Percentiles rank a stretch among this genome's conserved stretches.
Conservation (phyloP, 1,284 basidiomycete genomes). For the Papiliotrema laurentii region DNA sequence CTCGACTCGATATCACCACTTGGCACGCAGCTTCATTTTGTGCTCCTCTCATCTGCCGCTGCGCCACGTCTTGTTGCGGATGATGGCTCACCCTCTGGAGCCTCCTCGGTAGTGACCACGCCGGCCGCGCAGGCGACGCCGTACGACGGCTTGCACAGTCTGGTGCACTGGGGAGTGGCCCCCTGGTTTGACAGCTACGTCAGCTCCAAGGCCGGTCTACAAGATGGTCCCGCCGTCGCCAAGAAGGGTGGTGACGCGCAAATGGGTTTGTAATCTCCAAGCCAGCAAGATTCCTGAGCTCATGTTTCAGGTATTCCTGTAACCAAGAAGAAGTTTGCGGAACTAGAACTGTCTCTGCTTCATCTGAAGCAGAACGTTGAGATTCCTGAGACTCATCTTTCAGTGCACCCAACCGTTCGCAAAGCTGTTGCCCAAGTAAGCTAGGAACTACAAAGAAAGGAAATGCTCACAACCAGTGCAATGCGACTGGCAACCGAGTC, state of each 20-base stretch:
- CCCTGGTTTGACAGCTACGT: slow-evolving; percentile 99
- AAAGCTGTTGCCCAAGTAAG: slow-evolving; percentile 72
- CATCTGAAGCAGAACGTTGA: slow-evolving; percentile 99
- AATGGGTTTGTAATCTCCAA: slow-evolving; percentile 65
- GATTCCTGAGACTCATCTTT: slow-evolving; percentile 91
- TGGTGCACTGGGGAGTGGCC: slow-evolving; percentile 93
- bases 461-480: slow-evolving; percentile 12
- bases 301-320: slow-evolving; percentile 74
- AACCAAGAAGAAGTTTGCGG: slow-evolving; percentile 98
- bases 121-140: slow-evolving; percentile 56
- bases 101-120: slow-evolving; percentile 36
- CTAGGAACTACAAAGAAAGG: background rate
- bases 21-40: slow-evolving; percentile 80
- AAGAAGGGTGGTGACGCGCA: slow-evolving; percentile 73
- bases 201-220: slow-evolving; percentile 43
- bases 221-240: slow-evolving; percentile 59
- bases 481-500: slow-evolving; percentile 34
- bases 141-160: slow-evolving; percentile 92
- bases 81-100: slow-evolving; percentile 25
- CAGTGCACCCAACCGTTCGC: slow-evolving; percentile 86
- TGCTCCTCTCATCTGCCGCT: slow-evolving; percentile 63
- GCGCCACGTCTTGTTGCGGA: slow-evolving; percentile 23
- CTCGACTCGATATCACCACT: slow-evolving; percentile 76
- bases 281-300: too few relatives aligned
- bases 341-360: slow-evolving; percentile 90